Evolutionary conservation across 495 filamentous ascomycete genomes (phyloP), one percentile per base, ranked within the genome.

Genomic region (Penicillium robsamsonii): DNA sequence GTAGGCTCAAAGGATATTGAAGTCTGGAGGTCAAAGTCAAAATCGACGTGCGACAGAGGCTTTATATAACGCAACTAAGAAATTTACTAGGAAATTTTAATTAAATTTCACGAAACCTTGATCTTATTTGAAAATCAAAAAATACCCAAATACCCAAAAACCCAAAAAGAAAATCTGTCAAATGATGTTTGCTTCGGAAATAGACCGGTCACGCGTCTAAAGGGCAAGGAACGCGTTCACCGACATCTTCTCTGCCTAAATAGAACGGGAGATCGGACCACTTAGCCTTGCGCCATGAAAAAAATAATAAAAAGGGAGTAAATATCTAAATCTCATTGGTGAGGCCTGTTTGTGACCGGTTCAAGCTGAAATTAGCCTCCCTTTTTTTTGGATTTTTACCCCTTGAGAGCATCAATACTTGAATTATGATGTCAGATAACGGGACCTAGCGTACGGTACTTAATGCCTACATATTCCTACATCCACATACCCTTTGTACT

Each of bases 131-230:
- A 27, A 27, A 7, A 38, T 27, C 1, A 29, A 46, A 48, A 42
- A 58, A 35, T 11, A 1, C 22, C 22, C 22, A 43, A 15, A 4
- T 27, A 1, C 25, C 25, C 25, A 27, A 13, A 24, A 47, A 42
- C 3, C 18, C 3, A 9, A 31, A 51, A 30, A 40, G 24, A 27
- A 27, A n/a, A 5, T 22, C 25, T 7, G 27, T 15, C 45, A 47
- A 60, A 65, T 60, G 58, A 65, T 60, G 60, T 63, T 65, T 63
- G 59, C 56, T 59, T 46, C 35, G 49, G 15, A 45, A 45, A 61
- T 45, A 56, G 53, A 56, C 62, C 44, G 56, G 52, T 62, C 62
- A 60, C 56, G 56, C 56, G 45, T 48, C 44, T 58, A 50, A 29
- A 49, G 48, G 33, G 48, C 18, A 46, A 41, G 22, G 20, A 35